Conservation (phyloP, 345 rosid species). For the Lepidium sativum region DNA sequence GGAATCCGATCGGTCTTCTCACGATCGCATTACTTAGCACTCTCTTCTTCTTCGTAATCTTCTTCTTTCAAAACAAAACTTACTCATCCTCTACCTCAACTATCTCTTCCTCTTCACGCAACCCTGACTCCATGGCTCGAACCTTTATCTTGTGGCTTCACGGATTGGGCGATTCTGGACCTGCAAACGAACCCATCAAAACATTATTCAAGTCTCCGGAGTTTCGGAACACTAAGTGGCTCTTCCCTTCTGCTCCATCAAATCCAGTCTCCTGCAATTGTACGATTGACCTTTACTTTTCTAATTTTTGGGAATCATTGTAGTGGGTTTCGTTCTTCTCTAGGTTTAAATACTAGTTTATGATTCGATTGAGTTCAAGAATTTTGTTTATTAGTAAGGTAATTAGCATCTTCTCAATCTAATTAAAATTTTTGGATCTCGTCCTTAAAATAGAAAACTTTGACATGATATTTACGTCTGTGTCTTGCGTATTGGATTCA, state of each 20-base stretch:
- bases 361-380: not conserved
- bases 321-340: not conserved
- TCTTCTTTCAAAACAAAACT: slow-evolving; percentile 21
- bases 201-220: slow-evolving; percentile 50
- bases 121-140: slow-evolving; percentile 40
- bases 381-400: not conserved
- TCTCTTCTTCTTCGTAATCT: slow-evolving; percentile 26
- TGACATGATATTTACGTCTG: not conserved
- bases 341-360: not conserved
- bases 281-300: not conserved
- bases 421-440: not conserved
- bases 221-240: slow-evolving; percentile 60
- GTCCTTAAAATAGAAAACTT: not conserved
- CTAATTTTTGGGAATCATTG: not conserved
- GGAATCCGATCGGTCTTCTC: slow-evolving; percentile 20
- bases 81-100: slow-evolving; percentile 8
- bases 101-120: slow-evolving; percentile 13
- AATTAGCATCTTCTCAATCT: not conserved
- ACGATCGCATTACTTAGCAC: slow-evolving; percentile 23
- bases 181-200: slow-evolving; percentile 80
- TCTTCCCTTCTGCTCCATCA: slow-evolving; percentile 78
- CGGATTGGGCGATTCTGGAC: slow-evolving; percentile 81
- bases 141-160: slow-evolving; percentile 84
- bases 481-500: not conserved
- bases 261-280: slow-evolving; percentile 62